These are phyloP conservation scores for Didymella arachidicola DNA, from an alignment of 2,329 filamentous ascomycete species.

Conservation along the genomic window DNA sequence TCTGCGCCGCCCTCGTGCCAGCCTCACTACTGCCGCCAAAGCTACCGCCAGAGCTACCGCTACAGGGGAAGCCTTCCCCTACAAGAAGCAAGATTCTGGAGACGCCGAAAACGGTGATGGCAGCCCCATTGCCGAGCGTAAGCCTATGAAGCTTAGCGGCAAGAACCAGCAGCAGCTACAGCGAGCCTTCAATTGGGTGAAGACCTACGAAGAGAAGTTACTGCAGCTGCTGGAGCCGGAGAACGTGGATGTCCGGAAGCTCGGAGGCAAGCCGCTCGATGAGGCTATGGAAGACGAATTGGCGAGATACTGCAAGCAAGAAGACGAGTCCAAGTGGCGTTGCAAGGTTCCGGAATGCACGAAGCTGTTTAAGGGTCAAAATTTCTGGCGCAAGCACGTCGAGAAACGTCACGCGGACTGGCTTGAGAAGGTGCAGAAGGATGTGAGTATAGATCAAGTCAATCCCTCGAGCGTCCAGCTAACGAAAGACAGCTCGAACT, in stretches of 20 bases:
- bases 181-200: constrained; percentile 98
- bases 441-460: constrained; percentile 68
- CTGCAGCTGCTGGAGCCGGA: constrained; percentile 91
- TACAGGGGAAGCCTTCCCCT: constrained; percentile 80
- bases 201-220: constrained; percentile 97
- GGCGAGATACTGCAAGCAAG: constrained; percentile 88
- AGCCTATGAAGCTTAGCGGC: constrained; percentile 67
- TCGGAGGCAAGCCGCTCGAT: constrained; percentile 86
- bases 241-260: constrained; percentile 83
- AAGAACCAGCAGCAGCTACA: constrained; percentile 93
- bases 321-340: constrained; percentile 95
- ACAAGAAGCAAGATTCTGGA: constrained; percentile 77
- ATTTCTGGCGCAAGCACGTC: constrained; percentile 98
- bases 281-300: constrained; percentile 89
- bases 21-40: constrained; percentile 82
- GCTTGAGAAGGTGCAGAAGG: constrained; percentile 78
- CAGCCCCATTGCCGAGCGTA: constrained; percentile 76
- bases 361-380: constrained; percentile 95
- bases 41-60: constrained; percentile 86
- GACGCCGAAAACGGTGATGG: constrained; percentile 70
- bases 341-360: constrained; percentile 96
- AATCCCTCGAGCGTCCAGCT: constrained; percentile 3
- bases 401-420: constrained; percentile 95
- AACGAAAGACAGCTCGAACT: constrained; percentile 71
- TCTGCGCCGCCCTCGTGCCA: constrained; percentile 86